Conservation (phyloP, 2,329 filamentous ascomycete genomes). For the Fusarium anthophilum region DNA sequence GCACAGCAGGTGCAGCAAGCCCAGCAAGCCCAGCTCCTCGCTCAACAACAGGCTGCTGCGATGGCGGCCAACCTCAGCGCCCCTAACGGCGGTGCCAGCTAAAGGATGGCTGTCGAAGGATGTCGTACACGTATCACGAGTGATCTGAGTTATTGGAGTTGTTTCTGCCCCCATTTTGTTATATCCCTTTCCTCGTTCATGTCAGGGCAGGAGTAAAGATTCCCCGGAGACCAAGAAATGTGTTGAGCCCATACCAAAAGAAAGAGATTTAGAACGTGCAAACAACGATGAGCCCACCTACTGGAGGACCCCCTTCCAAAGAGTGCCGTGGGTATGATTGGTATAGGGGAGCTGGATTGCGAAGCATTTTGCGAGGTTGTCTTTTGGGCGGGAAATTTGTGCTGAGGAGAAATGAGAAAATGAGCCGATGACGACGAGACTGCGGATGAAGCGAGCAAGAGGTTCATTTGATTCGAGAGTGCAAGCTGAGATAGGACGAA, state of each 20-base stretch:
- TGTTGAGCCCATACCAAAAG: slow-evolving; percentile 42
- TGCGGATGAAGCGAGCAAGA: slow-evolving; percentile 3
- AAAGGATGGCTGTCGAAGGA: slow-evolving; percentile 1
- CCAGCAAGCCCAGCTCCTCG: slow-evolving; percentile 43
- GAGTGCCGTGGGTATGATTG: slow-evolving; percentile 41
- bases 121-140: slow-evolving; percentile 3
- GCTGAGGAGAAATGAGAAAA: neutral
- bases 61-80: slow-evolving; percentile 31
- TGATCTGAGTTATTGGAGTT: slow-evolving; percentile 39
- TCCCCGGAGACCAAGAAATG: slow-evolving; percentile 41
- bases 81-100: slow-evolving; percentile 41
- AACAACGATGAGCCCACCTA: slow-evolving; percentile 42
- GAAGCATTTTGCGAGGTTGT: neutral
- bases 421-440: neutral
- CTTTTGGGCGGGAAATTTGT: neutral
- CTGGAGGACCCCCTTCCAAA: slow-evolving; percentile 34
- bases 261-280: slow-evolving; percentile 45
- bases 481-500: slow-evolving; percentile 2
- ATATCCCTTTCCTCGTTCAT: slow-evolving; percentile 43
- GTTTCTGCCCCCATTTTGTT: slow-evolving; percentile 39
- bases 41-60: slow-evolving; percentile 42
- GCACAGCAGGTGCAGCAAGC: slow-evolving; percentile 43
- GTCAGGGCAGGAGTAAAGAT: slow-evolving; percentile 42
- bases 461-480: neutral
- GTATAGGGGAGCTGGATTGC: slow-evolving; percentile 21